These are phyloP conservation scores for Rhizophagus sp. DNA, from an alignment of 192 early-diverging fungal species.

Conservation along the genomic window DNA sequence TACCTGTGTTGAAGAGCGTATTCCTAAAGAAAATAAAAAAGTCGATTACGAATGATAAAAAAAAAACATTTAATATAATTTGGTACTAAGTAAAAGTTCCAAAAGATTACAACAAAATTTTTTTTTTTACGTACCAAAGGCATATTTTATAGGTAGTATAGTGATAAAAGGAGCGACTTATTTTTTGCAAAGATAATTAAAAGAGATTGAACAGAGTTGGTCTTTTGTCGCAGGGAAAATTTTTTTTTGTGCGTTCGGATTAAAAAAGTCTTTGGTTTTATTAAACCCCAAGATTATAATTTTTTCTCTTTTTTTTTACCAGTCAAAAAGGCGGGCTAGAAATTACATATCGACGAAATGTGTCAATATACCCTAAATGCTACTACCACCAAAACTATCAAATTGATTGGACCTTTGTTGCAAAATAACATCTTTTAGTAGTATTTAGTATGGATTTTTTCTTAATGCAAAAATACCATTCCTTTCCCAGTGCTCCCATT, in stretches of 20 bases:
- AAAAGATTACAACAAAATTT: background rate
- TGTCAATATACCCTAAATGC: background rate
- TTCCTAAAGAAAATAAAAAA: conserved; percentile 38
- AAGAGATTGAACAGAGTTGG: conserved; percentile 32
- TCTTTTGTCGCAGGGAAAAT: conserved; percentile 10
- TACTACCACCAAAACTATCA: background rate
- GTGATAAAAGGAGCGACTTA: conserved; percentile 5
- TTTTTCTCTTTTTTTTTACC: background rate
- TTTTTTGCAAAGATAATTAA: background rate
- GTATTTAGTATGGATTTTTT: no score
- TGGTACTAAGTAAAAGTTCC: background rate
- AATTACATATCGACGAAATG: background rate
- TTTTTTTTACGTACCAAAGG: conserved; percentile 18
- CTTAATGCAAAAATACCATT: background rate
- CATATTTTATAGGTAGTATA: background rate
- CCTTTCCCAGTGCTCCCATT: background rate
- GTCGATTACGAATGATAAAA: background rate
- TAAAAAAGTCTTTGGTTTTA: background rate
- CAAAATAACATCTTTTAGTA: no score
- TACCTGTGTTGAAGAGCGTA: conserved; percentile 60
- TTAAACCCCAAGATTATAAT: background rate
- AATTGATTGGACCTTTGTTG: conserved; percentile 15
- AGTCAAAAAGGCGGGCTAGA: conserved; percentile 8
- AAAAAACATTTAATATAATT: background rate
- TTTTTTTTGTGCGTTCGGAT: background rate